Conservation (phyloP, 2,329 filamentous ascomycete genomes). For the Metarhizium robertsii region DNA sequence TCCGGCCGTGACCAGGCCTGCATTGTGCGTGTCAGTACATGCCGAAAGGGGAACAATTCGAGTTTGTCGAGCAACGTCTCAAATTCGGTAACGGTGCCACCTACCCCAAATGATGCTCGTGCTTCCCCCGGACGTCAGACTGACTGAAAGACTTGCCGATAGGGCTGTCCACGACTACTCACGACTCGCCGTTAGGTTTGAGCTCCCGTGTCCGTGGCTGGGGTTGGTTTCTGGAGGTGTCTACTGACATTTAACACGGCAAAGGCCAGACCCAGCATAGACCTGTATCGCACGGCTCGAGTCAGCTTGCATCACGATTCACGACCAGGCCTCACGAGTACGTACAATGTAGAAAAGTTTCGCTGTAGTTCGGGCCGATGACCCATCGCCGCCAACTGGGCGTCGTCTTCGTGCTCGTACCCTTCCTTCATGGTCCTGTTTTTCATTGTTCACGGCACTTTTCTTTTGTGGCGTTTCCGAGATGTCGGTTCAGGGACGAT, state of each 20-base stretch:
- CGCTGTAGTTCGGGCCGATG: slow-evolving; percentile 15
- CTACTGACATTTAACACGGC: slow-evolving; percentile 31
- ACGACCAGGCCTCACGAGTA: neutral
- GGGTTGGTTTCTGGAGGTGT: too few species aligned
- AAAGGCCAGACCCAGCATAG: slow-evolving; percentile 35
- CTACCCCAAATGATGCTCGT: slow-evolving; percentile 62
- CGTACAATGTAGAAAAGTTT: slow-evolving; percentile 16
- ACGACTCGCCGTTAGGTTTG: neutral
- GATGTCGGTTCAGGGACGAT: neutral
- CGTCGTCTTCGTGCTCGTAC: slow-evolving; percentile 12
- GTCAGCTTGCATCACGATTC: neutral
- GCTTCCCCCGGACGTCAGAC: slow-evolving; percentile 57
- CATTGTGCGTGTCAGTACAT: neutral
- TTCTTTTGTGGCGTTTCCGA: neutral
- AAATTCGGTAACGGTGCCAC: neutral
- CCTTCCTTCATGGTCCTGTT: slow-evolving; percentile 9
- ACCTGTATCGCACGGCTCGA: slow-evolving; percentile 2
- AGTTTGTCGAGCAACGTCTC: neutral
- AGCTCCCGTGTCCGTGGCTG: neutral
- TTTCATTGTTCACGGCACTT: neutral
- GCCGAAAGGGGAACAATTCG: neutral
- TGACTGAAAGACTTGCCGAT: slow-evolving; percentile 33
- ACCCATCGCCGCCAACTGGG: slow-evolving; percentile 16
- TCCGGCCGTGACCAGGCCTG: slow-evolving; percentile 21
- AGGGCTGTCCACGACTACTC: slow-evolving; percentile 33